These are phyloP conservation scores for Bipolaris victoriae DNA, from an alignment of 2,329 filamentous ascomycete genomes.

Conservation along the genomic window DNA sequence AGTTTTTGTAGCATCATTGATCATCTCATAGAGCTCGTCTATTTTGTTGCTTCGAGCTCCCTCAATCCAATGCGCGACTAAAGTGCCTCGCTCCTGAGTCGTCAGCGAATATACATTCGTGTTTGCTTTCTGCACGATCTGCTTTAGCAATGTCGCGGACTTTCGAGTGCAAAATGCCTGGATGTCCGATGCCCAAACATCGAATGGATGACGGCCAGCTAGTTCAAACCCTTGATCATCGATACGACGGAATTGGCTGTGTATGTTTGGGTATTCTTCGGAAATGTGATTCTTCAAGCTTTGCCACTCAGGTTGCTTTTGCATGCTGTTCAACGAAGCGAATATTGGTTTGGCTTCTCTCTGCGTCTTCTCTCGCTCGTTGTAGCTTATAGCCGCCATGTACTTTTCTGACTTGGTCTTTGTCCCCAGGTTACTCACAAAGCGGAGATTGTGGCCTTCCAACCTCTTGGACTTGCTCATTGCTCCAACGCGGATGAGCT, in stretches of 20 bases:
- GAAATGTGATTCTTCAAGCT: slow-evolving; percentile 22
- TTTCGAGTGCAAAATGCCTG: background rate
- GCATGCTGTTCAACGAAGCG: slow-evolving; percentile 10
- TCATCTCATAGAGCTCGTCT: slow-evolving; percentile 21
- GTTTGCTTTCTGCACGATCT: slow-evolving; percentile 18
- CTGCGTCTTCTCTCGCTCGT: slow-evolving; percentile 18
- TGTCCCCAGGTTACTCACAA: slow-evolving; percentile 19
- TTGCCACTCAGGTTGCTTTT: slow-evolving; percentile 25
- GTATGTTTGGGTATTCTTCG: slow-evolving; percentile 20
- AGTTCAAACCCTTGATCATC: slow-evolving; percentile 27
- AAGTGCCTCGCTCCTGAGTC: slow-evolving; percentile 14
- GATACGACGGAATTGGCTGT: slow-evolving; percentile 24
- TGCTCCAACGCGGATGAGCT: slow-evolving; percentile 68
- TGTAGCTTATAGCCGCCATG: slow-evolving; percentile 18
- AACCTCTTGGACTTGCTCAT: slow-evolving; percentile 63
- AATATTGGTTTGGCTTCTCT: slow-evolving; percentile 14
- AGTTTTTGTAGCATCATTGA: slow-evolving; percentile 14
- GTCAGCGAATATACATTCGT: slow-evolving; percentile 18
- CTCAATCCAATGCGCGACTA: slow-evolving; percentile 25
- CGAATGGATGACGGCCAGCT: slow-evolving; percentile 34
- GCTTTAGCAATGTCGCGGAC: background rate
- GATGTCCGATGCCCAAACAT: slow-evolving; percentile 20
- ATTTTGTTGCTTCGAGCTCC: slow-evolving; percentile 19
- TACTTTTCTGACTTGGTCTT: slow-evolving; percentile 31
- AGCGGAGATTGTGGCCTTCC: slow-evolving; percentile 57